Evolutionary conservation across 164 flowering plant species (phyloP).

Genomic region (Stephania japonica): DNA sequence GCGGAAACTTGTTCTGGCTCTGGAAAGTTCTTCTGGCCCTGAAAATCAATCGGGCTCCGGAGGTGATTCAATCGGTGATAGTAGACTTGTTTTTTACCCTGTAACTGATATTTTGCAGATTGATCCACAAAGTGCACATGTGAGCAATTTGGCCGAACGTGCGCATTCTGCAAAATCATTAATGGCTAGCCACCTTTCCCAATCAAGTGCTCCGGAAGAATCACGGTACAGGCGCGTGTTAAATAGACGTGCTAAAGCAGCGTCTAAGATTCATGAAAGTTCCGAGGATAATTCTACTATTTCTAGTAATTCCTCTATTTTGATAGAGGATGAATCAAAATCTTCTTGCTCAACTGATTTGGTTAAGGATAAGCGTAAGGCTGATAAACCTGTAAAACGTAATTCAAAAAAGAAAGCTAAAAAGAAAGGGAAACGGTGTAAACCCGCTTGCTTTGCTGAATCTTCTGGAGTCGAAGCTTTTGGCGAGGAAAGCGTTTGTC

Average conservation of each 20-base stretch:
- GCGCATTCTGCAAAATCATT: constrained; percentile 21
- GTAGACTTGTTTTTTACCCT: constrained; percentile 18
- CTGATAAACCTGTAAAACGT: constrained; percentile 21
- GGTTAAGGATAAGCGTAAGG: constrained; percentile 16
- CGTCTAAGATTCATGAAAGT: constrained; percentile 16
- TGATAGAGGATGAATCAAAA: constrained; percentile 18
- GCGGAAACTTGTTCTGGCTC: constrained; percentile 22
- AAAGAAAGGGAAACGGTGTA: constrained; percentile 37
- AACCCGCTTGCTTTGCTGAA: constrained; percentile 15
- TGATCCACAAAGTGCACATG: constrained; percentile 14
- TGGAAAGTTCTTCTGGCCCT: constrained; percentile 16
- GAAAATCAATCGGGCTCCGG: constrained; percentile 17
- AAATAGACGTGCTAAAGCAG: constrained; percentile 17
- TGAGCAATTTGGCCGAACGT: constrained; percentile 13
- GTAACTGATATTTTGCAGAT: constrained; percentile 14
- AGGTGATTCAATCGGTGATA: constrained; percentile 26
- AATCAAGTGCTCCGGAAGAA: constrained; percentile 17
- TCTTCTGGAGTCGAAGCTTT: constrained; percentile 14
- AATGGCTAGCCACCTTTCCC: constrained; percentile 19
- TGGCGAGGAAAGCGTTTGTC: constrained; percentile 19
- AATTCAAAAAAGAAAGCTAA: constrained; percentile 33
- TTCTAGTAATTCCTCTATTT: constrained; percentile 18
- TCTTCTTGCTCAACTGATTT: constrained; percentile 18
- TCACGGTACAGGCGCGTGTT: constrained; percentile 16
- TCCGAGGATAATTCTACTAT: constrained; percentile 12